phyloP scores from a whole-genome alignment of 768 basidiomycete species.

The Cystofilobasidium macerans region DNA sequence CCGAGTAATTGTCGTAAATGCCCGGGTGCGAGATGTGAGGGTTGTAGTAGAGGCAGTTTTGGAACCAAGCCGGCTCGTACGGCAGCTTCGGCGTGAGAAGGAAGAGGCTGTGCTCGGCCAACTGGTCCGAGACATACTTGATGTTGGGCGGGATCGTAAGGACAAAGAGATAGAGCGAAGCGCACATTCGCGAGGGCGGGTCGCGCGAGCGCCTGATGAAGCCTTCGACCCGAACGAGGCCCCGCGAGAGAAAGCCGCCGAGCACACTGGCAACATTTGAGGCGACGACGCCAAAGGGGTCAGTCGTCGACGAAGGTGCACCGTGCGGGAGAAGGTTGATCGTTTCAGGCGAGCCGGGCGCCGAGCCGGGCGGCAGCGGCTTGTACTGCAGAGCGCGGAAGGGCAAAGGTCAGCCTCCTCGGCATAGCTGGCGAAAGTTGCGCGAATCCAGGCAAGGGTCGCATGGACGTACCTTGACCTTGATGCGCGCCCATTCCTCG shows the following conservation, averaged over 20 bases:
- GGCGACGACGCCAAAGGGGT: conserved; percentile 36
- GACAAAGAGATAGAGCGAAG: conserved; percentile 73
- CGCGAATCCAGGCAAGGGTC: background rate
- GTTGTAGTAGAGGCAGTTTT: conserved; percentile 66
- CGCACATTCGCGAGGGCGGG: conserved; percentile 40
- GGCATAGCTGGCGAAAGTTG: conserved; percentile 27
- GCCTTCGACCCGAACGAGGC: conserved; percentile 37
- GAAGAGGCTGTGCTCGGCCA: conserved; percentile 56
- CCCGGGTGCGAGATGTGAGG: conserved; percentile 50
- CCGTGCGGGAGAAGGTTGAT: conserved; percentile 23
- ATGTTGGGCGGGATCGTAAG: conserved; percentile 94
- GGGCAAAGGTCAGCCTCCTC: conserved; percentile 26
- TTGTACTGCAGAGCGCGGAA: conserved; percentile 13
- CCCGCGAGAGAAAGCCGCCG: conserved; percentile 31
- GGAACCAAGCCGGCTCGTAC: conserved; percentile 48
- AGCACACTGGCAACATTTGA: conserved; percentile 28
- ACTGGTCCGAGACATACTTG: conserved; percentile 61
- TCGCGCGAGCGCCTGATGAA: background rate
- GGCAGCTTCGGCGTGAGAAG: conserved; percentile 69
- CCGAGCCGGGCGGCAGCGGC: conserved; percentile 1
- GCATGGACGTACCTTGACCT: conserved; percentile 32
- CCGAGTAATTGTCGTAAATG: conserved; percentile 25
- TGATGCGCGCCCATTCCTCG: conserved; percentile 29
- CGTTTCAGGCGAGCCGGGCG: conserved; percentile 7
- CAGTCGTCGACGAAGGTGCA: conserved; percentile 25